Evolutionary conservation across 2,329 filamentous ascomycete genomes (phyloP).

Genomic region (Rhinocladiella mackenziei): DNA sequence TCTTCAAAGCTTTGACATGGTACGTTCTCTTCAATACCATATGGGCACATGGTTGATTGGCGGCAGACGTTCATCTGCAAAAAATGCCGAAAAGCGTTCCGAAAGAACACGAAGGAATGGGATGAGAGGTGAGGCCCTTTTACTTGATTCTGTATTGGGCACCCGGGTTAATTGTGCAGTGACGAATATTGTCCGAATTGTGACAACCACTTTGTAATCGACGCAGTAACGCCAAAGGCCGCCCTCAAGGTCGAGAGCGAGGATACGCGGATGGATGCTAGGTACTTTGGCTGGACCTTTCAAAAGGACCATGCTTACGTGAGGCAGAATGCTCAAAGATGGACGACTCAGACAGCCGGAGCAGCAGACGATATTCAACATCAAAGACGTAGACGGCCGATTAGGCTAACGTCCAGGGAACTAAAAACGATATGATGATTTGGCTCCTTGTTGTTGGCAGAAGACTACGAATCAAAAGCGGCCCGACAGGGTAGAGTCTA

Average conservation of each 20-base stretch:
- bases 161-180: constrained; percentile 38
- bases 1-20: constrained; percentile 76
- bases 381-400: constrained; percentile 68
- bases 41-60: neutral
- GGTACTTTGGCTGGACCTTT: constrained; percentile 37
- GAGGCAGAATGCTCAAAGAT: constrained; percentile 76
- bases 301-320: neutral
- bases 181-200: constrained; percentile 99
- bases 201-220: constrained; percentile 96
- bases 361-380: constrained; percentile 67
- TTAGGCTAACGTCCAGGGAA: constrained; percentile 65
- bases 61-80: constrained; percentile 78
- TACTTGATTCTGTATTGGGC: neutral
- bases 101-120: constrained; percentile 86
- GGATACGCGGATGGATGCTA: constrained; percentile 76
- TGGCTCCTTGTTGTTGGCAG: neutral
- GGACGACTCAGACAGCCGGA: constrained; percentile 65
- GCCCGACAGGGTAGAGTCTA: too few species aligned
- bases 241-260: constrained; percentile 84
- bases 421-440: too few species aligned
- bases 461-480: neutral
- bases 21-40: constrained; percentile 29
- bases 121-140: constrained; percentile 64
- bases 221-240: constrained; percentile 78
- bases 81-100: constrained; percentile 97